Conservation (phyloP, 1,139 yeast species). For the Nakaseomyces uthaithaninus region DNA sequence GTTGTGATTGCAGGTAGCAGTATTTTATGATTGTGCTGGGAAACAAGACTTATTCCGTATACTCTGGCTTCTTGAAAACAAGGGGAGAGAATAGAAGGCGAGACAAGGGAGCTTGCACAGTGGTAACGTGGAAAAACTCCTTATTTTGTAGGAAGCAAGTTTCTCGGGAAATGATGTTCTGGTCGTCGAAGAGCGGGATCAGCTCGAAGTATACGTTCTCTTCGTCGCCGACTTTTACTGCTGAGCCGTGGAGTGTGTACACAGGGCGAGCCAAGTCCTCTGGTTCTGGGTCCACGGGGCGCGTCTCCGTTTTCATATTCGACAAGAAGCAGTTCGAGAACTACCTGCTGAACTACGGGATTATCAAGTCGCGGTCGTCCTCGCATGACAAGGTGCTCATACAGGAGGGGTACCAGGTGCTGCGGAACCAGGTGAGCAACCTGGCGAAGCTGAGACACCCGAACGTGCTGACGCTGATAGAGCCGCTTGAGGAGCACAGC, state of each 20-base stretch:
- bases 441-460: conserved; percentile 84
- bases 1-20: too few species aligned
- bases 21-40: too few species aligned
- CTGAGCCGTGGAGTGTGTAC: conserved; percentile 81
- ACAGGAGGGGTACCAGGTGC: conserved; percentile 40
- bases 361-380: conserved; percentile 34
- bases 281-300: conserved; percentile 22
- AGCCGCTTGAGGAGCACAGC: conserved; percentile 82
- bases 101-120: too few species aligned
- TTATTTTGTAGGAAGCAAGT: too few species aligned
- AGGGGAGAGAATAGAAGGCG: too few species aligned
- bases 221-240: conserved; percentile 60
- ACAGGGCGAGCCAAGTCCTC: conserved; percentile 61
- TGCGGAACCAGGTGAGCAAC: conserved; percentile 55
- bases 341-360: conserved; percentile 44
- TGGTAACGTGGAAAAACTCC: too few species aligned
- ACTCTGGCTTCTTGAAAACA: too few species aligned
- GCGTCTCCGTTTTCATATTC: conserved; percentile 79
- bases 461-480: conserved; percentile 68
- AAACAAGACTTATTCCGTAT: too few species aligned
- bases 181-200: conserved; percentile 52
- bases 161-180: conserved; percentile 20
- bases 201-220: conserved; percentile 67
- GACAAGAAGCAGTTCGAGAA: conserved; percentile 73
- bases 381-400: conserved; percentile 31